These are phyloP conservation scores for Yamadazyma diospyri DNA, from an alignment of 1,139 yeast genomes.

Conservation along the genomic window DNA sequence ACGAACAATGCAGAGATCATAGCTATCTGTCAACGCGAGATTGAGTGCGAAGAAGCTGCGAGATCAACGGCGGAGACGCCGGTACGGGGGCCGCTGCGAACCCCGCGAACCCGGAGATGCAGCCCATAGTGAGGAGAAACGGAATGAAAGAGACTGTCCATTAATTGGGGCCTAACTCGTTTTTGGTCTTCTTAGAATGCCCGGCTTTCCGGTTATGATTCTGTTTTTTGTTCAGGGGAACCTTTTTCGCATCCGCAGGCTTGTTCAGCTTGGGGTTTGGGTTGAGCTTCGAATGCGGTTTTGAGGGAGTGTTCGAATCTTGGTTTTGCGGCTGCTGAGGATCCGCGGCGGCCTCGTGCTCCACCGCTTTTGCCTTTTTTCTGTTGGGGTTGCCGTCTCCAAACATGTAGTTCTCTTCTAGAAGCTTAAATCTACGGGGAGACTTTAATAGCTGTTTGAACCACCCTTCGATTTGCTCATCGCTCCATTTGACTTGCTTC, in stretches of 20 bases:
- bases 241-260: constrained; percentile 4
- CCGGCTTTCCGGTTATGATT: constrained; percentile 65
- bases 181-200: constrained; percentile 34
- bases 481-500: constrained; percentile 62
- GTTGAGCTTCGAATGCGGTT: too few relatives aligned
- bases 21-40: constrained; percentile 2
- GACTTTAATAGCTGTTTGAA: constrained; percentile 66
- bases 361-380: background rate
- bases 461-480: constrained; percentile 95
- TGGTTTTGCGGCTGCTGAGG: background rate
- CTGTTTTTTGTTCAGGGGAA: constrained; percentile 25
- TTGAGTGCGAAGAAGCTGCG: background rate
- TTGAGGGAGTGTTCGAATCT: constrained; percentile 1
- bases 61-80: too few relatives aligned
- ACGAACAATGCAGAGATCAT: constrained; percentile 83
- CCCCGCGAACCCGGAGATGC: too few relatives aligned
- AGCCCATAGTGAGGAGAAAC: too few relatives aligned
- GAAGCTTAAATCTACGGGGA: constrained; percentile 54
- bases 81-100: too few relatives aligned
- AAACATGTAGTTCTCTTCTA: constrained; percentile 62
- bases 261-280: background rate
- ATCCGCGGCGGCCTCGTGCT: constrained; percentile 3
- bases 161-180: background rate
- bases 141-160: too few relatives aligned
- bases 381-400: constrained; percentile 31